Evolutionary conservation across 2,329 filamentous ascomycete genomes (phyloP).

Genomic region (Helminthosporium solani): DNA sequence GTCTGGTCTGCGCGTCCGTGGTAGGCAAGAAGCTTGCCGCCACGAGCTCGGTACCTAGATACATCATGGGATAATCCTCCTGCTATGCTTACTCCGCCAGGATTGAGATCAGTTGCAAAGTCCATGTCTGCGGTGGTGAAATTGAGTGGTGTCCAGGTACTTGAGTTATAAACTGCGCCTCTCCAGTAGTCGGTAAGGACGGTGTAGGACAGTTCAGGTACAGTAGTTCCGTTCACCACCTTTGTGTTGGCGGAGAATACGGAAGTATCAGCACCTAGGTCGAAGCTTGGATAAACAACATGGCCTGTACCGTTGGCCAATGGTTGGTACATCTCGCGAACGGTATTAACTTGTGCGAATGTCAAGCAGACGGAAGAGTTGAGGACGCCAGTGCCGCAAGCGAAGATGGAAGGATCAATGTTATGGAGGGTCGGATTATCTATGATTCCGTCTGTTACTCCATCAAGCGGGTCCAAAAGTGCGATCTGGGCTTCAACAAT

Average conservation of each 20-base stretch:
- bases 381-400: slow-evolving; percentile 18
- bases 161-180: slow-evolving; percentile 45
- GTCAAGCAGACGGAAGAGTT: slow-evolving; percentile 12
- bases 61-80: slow-evolving; percentile 12
- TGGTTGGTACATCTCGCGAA: slow-evolving; percentile 40
- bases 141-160: slow-evolving; percentile 38
- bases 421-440: slow-evolving; percentile 16
- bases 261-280: slow-evolving; percentile 4
- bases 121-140: slow-evolving; percentile 21
- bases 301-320: slow-evolving; percentile 19
- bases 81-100: slow-evolving; percentile 27
- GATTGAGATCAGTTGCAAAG: slow-evolving; percentile 32
- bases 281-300: not conserved
- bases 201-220: not conserved
- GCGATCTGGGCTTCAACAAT: slow-evolving; percentile 45
- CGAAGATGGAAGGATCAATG: slow-evolving; percentile 16
- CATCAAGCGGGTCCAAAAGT: slow-evolving; percentile 41
- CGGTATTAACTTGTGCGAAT: slow-evolving; percentile 23
- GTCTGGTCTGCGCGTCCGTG: slow-evolving; percentile 25
- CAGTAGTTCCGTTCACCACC: slow-evolving; percentile 8
- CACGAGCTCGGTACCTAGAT: slow-evolving; percentile 4
- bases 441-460: slow-evolving; percentile 32
- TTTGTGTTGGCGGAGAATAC: slow-evolving; percentile 1
- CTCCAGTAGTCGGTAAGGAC: slow-evolving; percentile 32
- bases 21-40: slow-evolving; percentile 14